Evolutionary conservation across 2,329 filamentous ascomycete species (phyloP).

Genomic region (Phoma sp.): DNA sequence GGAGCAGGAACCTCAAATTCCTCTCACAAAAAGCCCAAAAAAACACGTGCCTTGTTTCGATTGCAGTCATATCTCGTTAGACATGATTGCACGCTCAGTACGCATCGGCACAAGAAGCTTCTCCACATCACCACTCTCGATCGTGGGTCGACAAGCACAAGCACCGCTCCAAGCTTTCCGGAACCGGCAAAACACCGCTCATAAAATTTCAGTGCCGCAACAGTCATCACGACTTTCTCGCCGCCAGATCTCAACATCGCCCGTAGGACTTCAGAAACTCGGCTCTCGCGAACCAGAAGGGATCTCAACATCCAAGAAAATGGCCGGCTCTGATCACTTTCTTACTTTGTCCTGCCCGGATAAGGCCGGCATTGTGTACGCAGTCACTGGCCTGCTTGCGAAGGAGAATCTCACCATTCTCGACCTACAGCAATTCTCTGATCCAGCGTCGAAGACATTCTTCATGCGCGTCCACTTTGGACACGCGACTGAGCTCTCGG

Average conservation of each 20-base stretch:
- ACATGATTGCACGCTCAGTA: slow-evolving; percentile 29
- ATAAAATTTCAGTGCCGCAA: slow-evolving; percentile 39
- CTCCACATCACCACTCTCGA: slow-evolving; percentile 25
- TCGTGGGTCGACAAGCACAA: slow-evolving; percentile 29
- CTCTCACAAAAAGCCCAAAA: slow-evolving; percentile 17
- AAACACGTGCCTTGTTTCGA: slow-evolving; percentile 20
- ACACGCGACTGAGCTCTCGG: slow-evolving; percentile 58
- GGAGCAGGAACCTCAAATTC: slow-evolving; percentile 20
- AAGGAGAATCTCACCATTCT: slow-evolving; percentile 79
- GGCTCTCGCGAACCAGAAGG: slow-evolving; percentile 30
- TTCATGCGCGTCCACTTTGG: slow-evolving; percentile 90
- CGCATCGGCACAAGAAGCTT: slow-evolving; percentile 28
- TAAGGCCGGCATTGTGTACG: slow-evolving; percentile 84
- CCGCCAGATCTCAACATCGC: slow-evolving; percentile 29
- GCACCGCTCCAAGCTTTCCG: slow-evolving; percentile 34
- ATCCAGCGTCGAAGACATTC: slow-evolving; percentile 76
- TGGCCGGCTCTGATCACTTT: slow-evolving; percentile 44
- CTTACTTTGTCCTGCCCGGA: slow-evolving; percentile 86
- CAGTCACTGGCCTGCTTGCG: slow-evolving; percentile 80
- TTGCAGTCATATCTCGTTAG: slow-evolving; percentile 14
- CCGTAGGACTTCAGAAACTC: slow-evolving; percentile 26
- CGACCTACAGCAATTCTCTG: slow-evolving; percentile 84
- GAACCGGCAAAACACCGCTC: slow-evolving; percentile 40
- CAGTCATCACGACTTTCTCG: slow-evolving; percentile 24
- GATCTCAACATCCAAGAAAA: slow-evolving; percentile 38